Conservation (phyloP, 768 basidiomycete species). For the Podaxis mareebaensis region DNA sequence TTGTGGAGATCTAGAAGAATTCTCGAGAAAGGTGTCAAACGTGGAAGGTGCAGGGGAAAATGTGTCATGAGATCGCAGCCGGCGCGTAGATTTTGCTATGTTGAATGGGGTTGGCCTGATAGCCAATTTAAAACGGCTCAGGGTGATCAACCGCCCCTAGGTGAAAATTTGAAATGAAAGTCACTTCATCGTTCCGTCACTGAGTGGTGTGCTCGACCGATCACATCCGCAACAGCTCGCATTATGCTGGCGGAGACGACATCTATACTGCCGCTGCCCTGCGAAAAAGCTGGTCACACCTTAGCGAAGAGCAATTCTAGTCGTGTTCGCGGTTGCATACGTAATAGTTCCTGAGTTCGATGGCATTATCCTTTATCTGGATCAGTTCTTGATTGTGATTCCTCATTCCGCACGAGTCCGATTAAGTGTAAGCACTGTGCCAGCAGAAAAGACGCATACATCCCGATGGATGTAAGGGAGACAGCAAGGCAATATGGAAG, state of each 20-base stretch:
- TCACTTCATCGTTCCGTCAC: neutral
- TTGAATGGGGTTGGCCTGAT: slow-evolving; percentile 2
- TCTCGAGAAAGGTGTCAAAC: neutral
- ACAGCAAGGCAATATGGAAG: slow-evolving; percentile 42
- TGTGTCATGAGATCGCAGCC: slow-evolving; percentile 10
- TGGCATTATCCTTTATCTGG: neutral
- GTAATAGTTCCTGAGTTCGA: neutral
- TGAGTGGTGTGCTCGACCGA: neutral
- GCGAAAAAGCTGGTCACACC: neutral
- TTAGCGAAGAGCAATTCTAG: neutral
- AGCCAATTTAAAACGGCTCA: neutral
- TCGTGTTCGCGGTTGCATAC: neutral
- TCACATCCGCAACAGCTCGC: neutral
- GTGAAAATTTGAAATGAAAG: neutral
- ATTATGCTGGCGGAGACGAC: too few relatives aligned
- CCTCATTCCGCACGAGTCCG: neutral
- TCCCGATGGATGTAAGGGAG: slow-evolving; percentile 18
- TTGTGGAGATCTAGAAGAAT: neutral
- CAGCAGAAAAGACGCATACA: slow-evolving; percentile 11
- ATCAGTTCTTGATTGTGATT: neutral
- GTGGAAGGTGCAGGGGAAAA: slow-evolving; percentile 6
- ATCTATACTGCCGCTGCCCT: too few relatives aligned
- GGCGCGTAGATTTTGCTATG: neutral
- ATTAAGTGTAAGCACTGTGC: neutral
- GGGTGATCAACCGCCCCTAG: slow-evolving; percentile 1